Base-by-base conservation (phyloP, 305 asterid species). In the Nicotiana rustica region DNA sequence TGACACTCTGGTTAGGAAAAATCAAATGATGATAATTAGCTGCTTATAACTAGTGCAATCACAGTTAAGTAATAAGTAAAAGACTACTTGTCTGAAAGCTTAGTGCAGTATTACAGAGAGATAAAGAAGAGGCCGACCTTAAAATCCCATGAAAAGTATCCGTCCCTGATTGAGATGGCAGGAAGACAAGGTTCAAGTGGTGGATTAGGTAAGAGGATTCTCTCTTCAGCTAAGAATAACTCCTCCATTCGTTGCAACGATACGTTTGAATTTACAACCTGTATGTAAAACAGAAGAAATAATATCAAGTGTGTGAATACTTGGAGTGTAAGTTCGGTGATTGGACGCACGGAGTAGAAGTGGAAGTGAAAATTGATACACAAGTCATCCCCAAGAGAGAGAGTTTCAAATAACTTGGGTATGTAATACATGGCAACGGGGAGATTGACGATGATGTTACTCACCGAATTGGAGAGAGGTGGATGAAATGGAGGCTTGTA, bases 221-320 rank as follows among this genome's bases (percentile, higher is more conserved):
- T 86, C 77, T 92, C 98, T 85, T 92, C 99, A 85, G 97, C 92
- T 71, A 89, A 84, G 83, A 94, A 92, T 82, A 95, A 89, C 81
- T 95, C 99, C 90, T 95, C 99, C 78, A 95, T 89, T 79, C 99
- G 97, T 86, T 92, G 96, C 88, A 95, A 81, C 15, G 99, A 95
- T 64, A 95, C 97, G 83, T 93, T 93, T 76, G 99, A 97, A 87
- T 92, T 95, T 55, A 90, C 99, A 82, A 88, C 93, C 99, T 95
- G 91, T 82, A 82, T 55, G 80, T 75, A 78, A 85, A 80, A 83
- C 67, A 82, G 33, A 47, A 2, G 9, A n/a, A 21, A 73, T 0
- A 73, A 55, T 75, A 52, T 29, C 67, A 77, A 60, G 65, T 60
- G 33, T 18, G 67, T 62, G 35, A 36, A 36, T 36, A 36, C 41